Percentiles rank a stretch among this genome's conserved stretches.
Conservation (phyloP, 1,139 yeast genomes). For the Hansenula lynferdii region DNA sequence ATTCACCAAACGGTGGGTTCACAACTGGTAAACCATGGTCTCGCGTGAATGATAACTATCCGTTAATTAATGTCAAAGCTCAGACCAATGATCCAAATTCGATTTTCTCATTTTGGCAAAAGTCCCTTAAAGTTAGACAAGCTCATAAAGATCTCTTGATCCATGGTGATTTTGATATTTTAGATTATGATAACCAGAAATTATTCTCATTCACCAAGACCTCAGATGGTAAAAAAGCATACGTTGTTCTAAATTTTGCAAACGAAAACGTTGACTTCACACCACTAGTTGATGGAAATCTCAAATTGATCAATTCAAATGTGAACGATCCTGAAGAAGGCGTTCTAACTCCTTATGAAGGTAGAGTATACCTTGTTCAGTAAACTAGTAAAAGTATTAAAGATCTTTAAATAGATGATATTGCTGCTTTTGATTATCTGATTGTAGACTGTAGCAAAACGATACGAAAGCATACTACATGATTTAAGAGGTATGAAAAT, state of each 20-base stretch:
- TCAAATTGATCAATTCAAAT: constrained; percentile 25
- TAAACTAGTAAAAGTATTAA: too few species aligned
- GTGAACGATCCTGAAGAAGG: constrained; percentile 22
- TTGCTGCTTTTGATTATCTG: too few species aligned
- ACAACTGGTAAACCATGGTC: constrained; percentile 51
- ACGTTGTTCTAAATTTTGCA: constrained; percentile 43
- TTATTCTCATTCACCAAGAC: constrained; percentile 38
- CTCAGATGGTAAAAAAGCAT: constrained; percentile 27
- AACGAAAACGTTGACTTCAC: constrained; percentile 23
- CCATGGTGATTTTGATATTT: constrained; percentile 42
- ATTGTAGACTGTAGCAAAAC: too few species aligned
- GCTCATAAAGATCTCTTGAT: constrained; percentile 37
- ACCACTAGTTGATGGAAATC: constrained; percentile 28
- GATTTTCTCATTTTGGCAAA: constrained; percentile 41
- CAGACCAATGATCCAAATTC: constrained; percentile 45
- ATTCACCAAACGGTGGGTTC: constrained; percentile 42
- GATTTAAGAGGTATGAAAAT: too few species aligned
- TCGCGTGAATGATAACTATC: constrained; percentile 45
- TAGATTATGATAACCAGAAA: constrained; percentile 35
- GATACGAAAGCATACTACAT: too few species aligned
- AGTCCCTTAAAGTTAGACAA: constrained; percentile 41
- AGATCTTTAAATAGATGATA: too few species aligned
- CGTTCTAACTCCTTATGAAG: constrained; percentile 35
- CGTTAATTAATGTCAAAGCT: constrained; percentile 41
- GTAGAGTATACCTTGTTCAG: constrained; percentile 28